These are phyloP conservation scores for Sedum album DNA, from an alignment of 164 flowering plant genomes.

Conservation along the genomic window DNA sequence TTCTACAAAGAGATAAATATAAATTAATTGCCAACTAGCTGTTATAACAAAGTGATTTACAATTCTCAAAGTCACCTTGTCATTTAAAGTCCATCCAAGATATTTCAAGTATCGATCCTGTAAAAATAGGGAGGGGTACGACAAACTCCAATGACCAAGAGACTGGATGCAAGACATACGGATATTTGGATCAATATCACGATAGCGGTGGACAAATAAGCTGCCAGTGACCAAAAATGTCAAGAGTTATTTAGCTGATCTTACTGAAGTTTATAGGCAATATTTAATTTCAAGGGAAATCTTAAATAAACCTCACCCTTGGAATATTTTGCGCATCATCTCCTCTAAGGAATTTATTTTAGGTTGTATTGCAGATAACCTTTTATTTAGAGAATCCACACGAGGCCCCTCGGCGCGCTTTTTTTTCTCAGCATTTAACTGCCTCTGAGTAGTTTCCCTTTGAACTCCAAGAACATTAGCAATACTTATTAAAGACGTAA, in stretches of 20 bases:
- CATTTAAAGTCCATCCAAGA: slow-evolving; percentile 98
- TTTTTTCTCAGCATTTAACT: slow-evolving; percentile 88
- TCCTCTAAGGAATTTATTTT: slow-evolving; percentile 66
- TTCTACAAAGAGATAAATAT: slow-evolving; percentile 33
- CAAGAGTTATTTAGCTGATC: background rate
- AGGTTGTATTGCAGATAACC: slow-evolving; percentile 69
- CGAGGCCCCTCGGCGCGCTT: slow-evolving; percentile 84
- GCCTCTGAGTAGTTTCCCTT: slow-evolving; percentile 94
- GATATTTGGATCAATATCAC: slow-evolving; percentile 90
- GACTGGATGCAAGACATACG: slow-evolving; percentile 83
- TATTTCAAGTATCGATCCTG: slow-evolving; percentile 91
- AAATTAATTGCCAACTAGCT: slow-evolving; percentile 7
- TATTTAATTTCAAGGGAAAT: background rate
- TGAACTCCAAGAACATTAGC: slow-evolving; percentile 82
- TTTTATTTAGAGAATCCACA: slow-evolving; percentile 75
- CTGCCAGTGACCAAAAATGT: slow-evolving; percentile 27
- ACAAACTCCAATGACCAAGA: slow-evolving; percentile 91
- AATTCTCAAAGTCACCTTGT: slow-evolving; percentile 47
- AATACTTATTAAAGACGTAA: slow-evolving; percentile 83
- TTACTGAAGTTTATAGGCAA: background rate
- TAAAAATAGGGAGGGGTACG: slow-evolving; percentile 87
- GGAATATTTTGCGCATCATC: slow-evolving; percentile 91
- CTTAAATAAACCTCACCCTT: slow-evolving; percentile 48
- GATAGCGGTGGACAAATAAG: slow-evolving; percentile 94
- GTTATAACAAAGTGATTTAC: background rate